Evolutionary conservation across 208 protist genomes (phyloP), one percentile per base, ranked within the genome.

Genomic region (Dictyostelium gargantuum): DNA sequence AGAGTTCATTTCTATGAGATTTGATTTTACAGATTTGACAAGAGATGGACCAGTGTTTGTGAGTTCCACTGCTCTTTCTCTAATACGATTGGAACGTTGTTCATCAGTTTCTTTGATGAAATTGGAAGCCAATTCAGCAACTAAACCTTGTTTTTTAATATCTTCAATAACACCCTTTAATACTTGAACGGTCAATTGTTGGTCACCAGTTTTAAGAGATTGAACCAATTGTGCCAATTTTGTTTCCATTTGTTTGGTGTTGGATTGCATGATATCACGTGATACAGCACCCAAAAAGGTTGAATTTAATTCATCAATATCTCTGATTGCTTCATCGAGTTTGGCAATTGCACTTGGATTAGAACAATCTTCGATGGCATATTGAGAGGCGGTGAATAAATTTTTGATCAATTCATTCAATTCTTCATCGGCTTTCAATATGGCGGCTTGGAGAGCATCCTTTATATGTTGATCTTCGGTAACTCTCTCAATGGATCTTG

Each of bases 61-160:
- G 4, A 89, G 29, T 8, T 89, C 82, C 0, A 54, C 23, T 4
- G 68, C 82, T n/a, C 82, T 40, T 1, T 89, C 82, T 9, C 29
- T 44, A 4, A 89, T 52, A 46, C 82, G 40, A 29, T 44, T 26
- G 15, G 82, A 35, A 52, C 82, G 66, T 13, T 54, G 9, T 8
- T 58, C 38, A 32, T 79, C 82, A 3, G n/a, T 10, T 17, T 35
- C 29, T 9, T 23, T 19, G 3, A 79, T 52, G 10, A 35, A 40
- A 17, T 21, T 52, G 6, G 35, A 38, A 1, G 82, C 82, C 1
- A 73, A 21, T 3, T 79, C 38, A 2, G 82, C 70, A 10, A 89
- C 15, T 15, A 61, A 17, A 76, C 38, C 82, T 40, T 89, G 82
- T 17, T 79, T 75, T 32, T 89, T 89, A 29, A 89, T 68, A n/a